phyloP scores from a whole-genome alignment of 768 basidiomycete genomes.

The Boletales sp. region DNA sequence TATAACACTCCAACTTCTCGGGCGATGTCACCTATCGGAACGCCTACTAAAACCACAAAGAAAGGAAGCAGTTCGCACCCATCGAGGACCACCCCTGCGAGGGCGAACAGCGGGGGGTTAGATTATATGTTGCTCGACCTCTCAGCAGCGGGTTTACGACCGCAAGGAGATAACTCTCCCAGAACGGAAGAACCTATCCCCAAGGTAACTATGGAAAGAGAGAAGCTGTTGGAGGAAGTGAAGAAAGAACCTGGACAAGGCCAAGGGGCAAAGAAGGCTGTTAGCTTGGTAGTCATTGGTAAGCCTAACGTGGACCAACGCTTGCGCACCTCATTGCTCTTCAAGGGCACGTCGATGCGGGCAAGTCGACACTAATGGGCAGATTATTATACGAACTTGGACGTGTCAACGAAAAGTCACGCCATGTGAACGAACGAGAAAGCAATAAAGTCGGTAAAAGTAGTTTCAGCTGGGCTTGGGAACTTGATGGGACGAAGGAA shows the following conservation, averaged over 20 bases:
- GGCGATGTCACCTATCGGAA: constrained; percentile 39
- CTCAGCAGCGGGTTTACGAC: constrained; percentile 63
- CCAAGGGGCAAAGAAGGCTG: constrained; percentile 56
- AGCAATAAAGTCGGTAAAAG: constrained; percentile 88
- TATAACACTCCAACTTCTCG: constrained; percentile 39
- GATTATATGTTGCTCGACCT: constrained; percentile 71
- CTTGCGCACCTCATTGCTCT: constrained; percentile 8
- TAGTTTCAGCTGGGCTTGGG: constrained; percentile 99
- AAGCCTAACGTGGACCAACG: constrained; percentile 12
- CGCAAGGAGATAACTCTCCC: constrained; percentile 38
- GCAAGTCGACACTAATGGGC: constrained; percentile 98
- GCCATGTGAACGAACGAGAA: constrained; percentile 81
- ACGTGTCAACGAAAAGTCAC: constrained; percentile 79
- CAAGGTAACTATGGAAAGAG: constrained; percentile 64
- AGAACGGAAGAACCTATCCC: constrained; percentile 50
- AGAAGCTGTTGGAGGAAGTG: constrained; percentile 83
- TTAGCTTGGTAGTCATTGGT: constrained; percentile 95
- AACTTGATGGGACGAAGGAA: constrained; percentile 87
- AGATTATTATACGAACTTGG: constrained; percentile 91
- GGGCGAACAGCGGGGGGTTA: constrained; percentile 27
- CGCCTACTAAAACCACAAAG: constrained; percentile 42
- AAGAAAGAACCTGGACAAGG: constrained; percentile 44
- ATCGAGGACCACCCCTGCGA: constrained; percentile 39
- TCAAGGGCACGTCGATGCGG: constrained; percentile 96
- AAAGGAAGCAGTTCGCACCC: constrained; percentile 32